Conservation (phyloP, 352 stramenopile species). For the Thalassiosira mediterranea region DNA sequence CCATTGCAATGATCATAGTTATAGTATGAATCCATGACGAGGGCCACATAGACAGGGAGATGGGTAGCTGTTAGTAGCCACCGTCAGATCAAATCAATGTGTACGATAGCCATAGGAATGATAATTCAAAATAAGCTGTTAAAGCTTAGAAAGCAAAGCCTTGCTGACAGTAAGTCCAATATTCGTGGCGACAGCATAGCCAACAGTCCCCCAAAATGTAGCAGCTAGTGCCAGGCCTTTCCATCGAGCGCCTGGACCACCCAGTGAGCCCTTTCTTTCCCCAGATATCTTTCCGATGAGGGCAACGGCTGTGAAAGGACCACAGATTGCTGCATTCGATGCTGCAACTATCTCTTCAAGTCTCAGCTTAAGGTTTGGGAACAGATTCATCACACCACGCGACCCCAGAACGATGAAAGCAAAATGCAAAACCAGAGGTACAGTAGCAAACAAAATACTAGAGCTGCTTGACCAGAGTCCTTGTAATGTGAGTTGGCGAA, state of each 20-base stretch:
- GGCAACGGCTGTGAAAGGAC: slow-evolving; percentile 40
- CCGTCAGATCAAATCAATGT: too few relatives aligned
- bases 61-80: too few relatives aligned
- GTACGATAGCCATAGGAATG: too few relatives aligned
- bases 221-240: slow-evolving; percentile 27
- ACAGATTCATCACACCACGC: slow-evolving; percentile 19
- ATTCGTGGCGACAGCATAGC: slow-evolving; percentile 15
- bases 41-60: too few relatives aligned
- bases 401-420: slow-evolving; percentile 25
- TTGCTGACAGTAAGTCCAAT: slow-evolving; percentile 3
- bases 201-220: slow-evolving; percentile 22
- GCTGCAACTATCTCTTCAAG: slow-evolving; percentile 43
- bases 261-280: not conserved
- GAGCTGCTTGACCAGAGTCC: slow-evolving; percentile 15
- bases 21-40: slow-evolving; percentile 2
- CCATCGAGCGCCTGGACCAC: not conserved
- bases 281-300: slow-evolving; percentile 21
- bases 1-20: too few relatives aligned
- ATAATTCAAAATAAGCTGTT: too few relatives aligned
- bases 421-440: slow-evolving; percentile 36
- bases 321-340: slow-evolving; percentile 49
- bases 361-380: slow-evolving; percentile 19
- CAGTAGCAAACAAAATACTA: slow-evolving; percentile 30
- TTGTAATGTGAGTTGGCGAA: slow-evolving; percentile 12
- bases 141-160: not conserved